A percentile compares a stretch with the other conserved stretches of the same genome.
Conservation (phyloP, 305 asterid species). For the Rubia balearica region DNA sequence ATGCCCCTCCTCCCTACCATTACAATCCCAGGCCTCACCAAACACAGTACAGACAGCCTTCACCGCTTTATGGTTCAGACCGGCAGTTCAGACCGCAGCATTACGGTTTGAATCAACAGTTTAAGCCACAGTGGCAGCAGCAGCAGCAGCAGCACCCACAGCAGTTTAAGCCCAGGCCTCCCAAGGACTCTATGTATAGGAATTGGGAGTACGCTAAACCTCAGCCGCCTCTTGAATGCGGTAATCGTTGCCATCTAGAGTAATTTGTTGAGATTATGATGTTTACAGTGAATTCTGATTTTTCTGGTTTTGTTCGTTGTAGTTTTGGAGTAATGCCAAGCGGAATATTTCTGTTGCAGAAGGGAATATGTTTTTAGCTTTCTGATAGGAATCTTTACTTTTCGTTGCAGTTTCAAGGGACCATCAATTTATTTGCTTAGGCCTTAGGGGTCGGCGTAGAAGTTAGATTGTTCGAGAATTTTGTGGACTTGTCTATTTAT, state of each 20-base stretch:
- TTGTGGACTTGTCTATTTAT: background rate
- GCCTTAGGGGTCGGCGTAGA: background rate
- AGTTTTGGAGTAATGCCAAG: background rate
- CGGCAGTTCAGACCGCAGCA: slow-evolving; percentile 28
- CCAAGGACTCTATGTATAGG: slow-evolving; percentile 64
- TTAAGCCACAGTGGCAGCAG: slow-evolving; percentile 47
- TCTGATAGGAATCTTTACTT: background rate
- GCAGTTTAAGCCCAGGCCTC: slow-evolving; percentile 46
- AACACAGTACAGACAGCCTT: slow-evolving; percentile 18
- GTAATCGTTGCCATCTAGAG: slow-evolving; percentile 25
- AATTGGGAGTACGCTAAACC: slow-evolving; percentile 67
- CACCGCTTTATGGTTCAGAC: slow-evolving; percentile 22
- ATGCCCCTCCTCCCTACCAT: slow-evolving; percentile 14
- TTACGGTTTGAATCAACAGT: slow-evolving; percentile 36
- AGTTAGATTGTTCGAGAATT: background rate
- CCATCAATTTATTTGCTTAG: background rate
- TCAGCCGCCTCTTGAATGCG: slow-evolving; percentile 52
- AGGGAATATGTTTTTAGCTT: background rate
- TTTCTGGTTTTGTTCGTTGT: too few species aligned
- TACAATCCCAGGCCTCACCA: slow-evolving; percentile 42
- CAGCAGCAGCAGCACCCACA: slow-evolving; percentile 50
- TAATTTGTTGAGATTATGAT: background rate
- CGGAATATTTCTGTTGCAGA: background rate
- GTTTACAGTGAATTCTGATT: background rate
- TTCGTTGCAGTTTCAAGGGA: background rate